Evolutionary conservation across 352 stramenopile genomes (phyloP), one percentile per base, ranked within the genome.

Genomic region (Globisporangium cystogenes): DNA sequence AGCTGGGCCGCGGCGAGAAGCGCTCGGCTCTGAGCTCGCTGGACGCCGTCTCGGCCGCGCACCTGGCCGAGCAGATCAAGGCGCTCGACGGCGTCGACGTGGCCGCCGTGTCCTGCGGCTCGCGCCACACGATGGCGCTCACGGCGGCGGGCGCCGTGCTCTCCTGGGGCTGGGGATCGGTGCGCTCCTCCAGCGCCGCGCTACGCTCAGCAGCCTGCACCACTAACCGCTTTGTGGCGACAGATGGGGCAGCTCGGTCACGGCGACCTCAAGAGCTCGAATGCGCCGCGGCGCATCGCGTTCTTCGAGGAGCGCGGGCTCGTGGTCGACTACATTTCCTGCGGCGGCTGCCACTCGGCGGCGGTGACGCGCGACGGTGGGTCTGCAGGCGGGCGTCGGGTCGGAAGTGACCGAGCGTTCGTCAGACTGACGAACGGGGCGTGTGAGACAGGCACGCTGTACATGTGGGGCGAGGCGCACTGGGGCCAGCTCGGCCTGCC

Each of bases 391-490:
- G 14, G 33, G 4, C 1, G 33, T 18, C 12, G 33, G 0, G 11
- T 10, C 36, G 1, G 35, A 11, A 2, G 15, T 4, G 16, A 41
- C 2, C 15, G 36, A n/a, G 16, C 36, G 18, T 37, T 37, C 33
- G 33, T 37, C 33, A 18, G 3, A 2, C 10, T 36, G 31, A 36
- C 31, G 31, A 36, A 42, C 37, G 14, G n/a, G 7, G 6, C 37
- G 37, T 7, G 14, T 50, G 43, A 1, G 6, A 27, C 24, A 86
- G 75, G 75, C 12, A 67, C 72, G 20, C 43, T 91, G 53, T 93
- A 87, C 71, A 90, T 78, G 78, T 93, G 82, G 82, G 82, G 82
- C 3, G 82, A 93, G 58, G 68, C 80, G 10, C 82, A 91, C 54
- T 93, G 82, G 82, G 80, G 82, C 2, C 82, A 93, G 31, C 64